Evolutionary conservation across 1,139 yeast genomes (phyloP).

Genomic region (Taiozyma onychis): DNA sequence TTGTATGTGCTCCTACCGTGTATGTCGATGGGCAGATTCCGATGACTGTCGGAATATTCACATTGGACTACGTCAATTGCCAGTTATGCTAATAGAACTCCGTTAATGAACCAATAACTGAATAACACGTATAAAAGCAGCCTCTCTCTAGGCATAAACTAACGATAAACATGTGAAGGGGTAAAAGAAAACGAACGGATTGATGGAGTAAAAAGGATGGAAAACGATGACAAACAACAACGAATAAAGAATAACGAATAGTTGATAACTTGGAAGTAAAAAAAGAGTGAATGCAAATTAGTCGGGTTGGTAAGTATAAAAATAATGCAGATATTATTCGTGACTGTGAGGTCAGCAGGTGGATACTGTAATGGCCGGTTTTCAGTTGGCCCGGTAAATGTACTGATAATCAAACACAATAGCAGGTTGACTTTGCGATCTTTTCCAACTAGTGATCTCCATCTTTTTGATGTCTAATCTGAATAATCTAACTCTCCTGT

Average conservation of each 20-base stretch:
- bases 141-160: not conserved
- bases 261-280: not conserved
- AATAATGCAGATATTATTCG: not conserved
- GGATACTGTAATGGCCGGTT: not conserved
- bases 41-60: not conserved
- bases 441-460: conserved; percentile 46
- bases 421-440: conserved; percentile 33
- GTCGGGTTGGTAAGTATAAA: not conserved
- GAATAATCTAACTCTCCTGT: conserved; percentile 40
- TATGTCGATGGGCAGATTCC: not conserved
- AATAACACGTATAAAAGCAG: not conserved
- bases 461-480: conserved; percentile 35
- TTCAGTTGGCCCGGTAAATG: conserved; percentile 10
- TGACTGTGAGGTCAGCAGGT: not conserved
- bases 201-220: not conserved
- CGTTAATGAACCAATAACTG: not conserved
- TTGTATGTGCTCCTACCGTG: not conserved
- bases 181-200: not conserved
- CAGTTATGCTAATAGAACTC: not conserved
- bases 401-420: conserved; percentile 27
- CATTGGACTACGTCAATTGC: not conserved
- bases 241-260: not conserved
- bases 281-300: not conserved
- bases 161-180: not conserved
- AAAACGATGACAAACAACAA: not conserved